These are phyloP conservation scores for Nakaseomyces delphensis DNA, from an alignment of 1,139 yeast genomes.

Conservation along the genomic window DNA sequence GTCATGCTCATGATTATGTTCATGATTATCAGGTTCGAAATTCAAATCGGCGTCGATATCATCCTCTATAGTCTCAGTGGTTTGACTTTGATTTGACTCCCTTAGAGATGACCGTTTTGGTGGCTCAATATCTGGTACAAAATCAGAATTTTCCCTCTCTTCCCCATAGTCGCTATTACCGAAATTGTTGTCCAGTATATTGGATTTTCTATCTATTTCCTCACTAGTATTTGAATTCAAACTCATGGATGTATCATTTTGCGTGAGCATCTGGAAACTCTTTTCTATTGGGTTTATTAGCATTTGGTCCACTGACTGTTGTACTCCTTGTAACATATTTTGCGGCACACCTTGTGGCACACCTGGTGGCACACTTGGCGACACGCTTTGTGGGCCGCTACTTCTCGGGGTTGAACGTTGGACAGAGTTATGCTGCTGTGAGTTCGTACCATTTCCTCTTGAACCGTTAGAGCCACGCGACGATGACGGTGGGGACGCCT, in stretches of 20 bases:
- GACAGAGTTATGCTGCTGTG: background rate
- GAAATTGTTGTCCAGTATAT: background rate
- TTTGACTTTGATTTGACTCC: background rate
- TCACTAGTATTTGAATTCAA: conserved; percentile 7
- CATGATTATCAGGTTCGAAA: background rate
- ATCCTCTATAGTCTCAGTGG: background rate
- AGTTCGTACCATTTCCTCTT: background rate
- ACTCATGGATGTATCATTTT: conserved; percentile 16
- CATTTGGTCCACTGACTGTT: background rate
- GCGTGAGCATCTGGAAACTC: conserved; percentile 28
- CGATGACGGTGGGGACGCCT: background rate
- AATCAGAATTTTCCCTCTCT: conserved; percentile 1
- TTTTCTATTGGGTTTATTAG: conserved; percentile 26
- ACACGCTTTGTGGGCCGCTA: background rate
- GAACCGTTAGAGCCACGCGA: background rate
- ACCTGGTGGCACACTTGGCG: background rate
- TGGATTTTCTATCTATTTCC: conserved; percentile 4
- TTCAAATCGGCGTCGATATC: conserved; percentile 3
- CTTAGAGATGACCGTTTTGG: conserved; percentile 2
- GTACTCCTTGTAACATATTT: background rate
- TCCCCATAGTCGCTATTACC: conserved; percentile 5
- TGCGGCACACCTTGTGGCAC: background rate
- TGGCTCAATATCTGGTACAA: background rate
- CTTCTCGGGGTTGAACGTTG: background rate
- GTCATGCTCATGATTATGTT: background rate